Conservation (phyloP, 768 basidiomycete species). For the Pluteus cervinus region DNA sequence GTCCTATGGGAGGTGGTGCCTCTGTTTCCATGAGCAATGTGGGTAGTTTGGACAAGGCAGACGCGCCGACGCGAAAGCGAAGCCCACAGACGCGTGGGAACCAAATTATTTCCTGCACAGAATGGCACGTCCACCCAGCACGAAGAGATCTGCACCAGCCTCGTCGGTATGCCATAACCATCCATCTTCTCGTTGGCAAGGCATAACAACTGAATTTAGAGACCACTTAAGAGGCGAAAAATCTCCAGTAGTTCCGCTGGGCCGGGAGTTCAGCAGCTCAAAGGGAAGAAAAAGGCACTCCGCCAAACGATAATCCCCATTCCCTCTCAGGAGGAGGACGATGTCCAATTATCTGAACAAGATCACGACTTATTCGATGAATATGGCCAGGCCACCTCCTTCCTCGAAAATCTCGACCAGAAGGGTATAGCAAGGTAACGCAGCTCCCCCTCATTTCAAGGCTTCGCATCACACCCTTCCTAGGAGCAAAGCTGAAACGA, state of each 20-base stretch:
- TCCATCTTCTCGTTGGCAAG: neutral
- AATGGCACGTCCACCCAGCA: conserved; percentile 20
- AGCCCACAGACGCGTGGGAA: no score
- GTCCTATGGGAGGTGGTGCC: conserved; percentile 55
- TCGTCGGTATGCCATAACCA: conserved; percentile 18
- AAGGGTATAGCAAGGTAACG: conserved; percentile 76
- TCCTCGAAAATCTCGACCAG: conserved; percentile 67
- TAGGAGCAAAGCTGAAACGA: conserved; percentile 84
- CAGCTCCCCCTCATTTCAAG: neutral
- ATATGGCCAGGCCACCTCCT: conserved; percentile 56
- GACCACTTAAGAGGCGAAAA: conserved; percentile 49
- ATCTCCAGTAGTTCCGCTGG: conserved; percentile 14
- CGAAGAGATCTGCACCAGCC: conserved; percentile 27
- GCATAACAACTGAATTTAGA: conserved; percentile 17
- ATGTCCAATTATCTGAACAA: conserved; percentile 58
- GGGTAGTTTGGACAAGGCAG: no score
- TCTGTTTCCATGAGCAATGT: conserved; percentile 34
- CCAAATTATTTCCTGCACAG: conserved; percentile 10
- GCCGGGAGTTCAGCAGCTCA: conserved; percentile 35
- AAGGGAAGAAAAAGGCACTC: conserved; percentile 53
- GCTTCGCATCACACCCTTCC: conserved; percentile 2
- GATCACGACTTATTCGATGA: conserved; percentile 62
- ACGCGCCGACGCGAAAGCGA: no score
- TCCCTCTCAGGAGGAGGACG: conserved; percentile 46
- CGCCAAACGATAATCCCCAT: conserved; percentile 57